Conservation (phyloP, 805 yeast genomes). For the Saccharomycodes ludwigii region DNA sequence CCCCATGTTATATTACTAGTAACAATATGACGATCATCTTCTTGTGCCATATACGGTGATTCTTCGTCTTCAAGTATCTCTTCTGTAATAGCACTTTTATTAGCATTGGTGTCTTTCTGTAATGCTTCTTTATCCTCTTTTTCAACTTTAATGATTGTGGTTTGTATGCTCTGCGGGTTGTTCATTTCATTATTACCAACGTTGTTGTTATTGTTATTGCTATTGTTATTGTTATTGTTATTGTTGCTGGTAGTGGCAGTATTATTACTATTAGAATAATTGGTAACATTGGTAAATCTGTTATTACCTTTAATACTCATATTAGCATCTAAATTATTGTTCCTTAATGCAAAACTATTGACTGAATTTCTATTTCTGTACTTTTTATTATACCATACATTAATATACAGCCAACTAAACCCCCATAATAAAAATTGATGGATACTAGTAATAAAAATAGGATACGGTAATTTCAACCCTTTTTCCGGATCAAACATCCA, state of each 20-base stretch:
- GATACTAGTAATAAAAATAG: slow-evolving; percentile 69
- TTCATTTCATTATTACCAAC: slow-evolving; percentile 6
- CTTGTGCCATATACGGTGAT: too few species aligned
- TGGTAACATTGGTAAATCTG: slow-evolving; percentile 42
- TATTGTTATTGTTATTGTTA: slow-evolving; percentile 2
- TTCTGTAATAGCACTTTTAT: too few species aligned
- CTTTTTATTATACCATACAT: slow-evolving; percentile 5
- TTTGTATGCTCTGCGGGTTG: too few species aligned
- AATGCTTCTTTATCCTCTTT: too few species aligned
- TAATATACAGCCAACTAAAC: slow-evolving; percentile 35
- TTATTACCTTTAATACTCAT: too few species aligned
- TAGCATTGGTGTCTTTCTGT: too few species aligned
- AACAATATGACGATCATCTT: too few species aligned
- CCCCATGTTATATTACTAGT: not conserved
- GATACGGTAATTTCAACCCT: slow-evolving; percentile 68
- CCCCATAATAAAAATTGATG: slow-evolving; percentile 65
- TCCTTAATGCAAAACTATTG: too few species aligned
- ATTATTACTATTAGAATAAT: slow-evolving; percentile 11
- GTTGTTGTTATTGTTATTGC: slow-evolving; percentile 2
- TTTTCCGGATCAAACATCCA: slow-evolving; percentile 82
- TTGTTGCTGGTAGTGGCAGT: slow-evolving; percentile 9
- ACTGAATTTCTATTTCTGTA: too few species aligned
- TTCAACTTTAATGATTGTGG: too few species aligned
- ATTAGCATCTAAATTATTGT: too few species aligned
- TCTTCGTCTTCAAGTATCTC: too few species aligned